Evolutionary conservation across 805 yeast species (phyloP).

Genomic region (Brettanomyces bruxellensis): DNA sequence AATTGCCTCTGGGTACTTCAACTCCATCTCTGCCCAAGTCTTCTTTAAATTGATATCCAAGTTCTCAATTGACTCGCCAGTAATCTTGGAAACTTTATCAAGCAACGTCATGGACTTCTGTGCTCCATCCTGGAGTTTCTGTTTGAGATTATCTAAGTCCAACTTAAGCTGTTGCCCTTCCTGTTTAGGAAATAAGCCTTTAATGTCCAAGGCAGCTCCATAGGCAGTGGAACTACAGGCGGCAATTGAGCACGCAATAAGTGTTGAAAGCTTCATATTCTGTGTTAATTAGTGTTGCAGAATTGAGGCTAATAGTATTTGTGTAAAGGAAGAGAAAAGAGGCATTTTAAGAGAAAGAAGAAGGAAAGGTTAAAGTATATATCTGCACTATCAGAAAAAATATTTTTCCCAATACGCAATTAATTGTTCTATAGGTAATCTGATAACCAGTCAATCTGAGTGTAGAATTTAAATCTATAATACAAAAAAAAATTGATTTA

Average conservation of each 20-base stretch:
- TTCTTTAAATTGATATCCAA: constrained; percentile 40
- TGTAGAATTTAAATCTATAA: background rate
- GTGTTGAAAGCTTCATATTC: background rate
- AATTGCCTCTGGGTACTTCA: constrained; percentile 49
- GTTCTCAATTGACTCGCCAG: constrained; percentile 41
- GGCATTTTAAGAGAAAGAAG: background rate
- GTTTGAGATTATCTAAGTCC: background rate
- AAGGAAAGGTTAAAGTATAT: background rate
- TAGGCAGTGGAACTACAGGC: background rate
- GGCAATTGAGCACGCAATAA: background rate
- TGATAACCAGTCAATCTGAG: too few relatives aligned
- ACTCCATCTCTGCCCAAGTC: constrained; percentile 57
- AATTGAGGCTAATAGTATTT: background rate
- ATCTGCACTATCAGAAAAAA: too few relatives aligned
- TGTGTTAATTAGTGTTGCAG: background rate
- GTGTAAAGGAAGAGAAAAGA: background rate
- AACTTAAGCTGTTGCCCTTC: background rate
- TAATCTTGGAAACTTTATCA: constrained; percentile 38
- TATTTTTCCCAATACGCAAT: background rate
- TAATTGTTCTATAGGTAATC: background rate
- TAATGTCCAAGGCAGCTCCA: background rate
- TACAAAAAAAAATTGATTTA: background rate
- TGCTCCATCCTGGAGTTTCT: background rate
- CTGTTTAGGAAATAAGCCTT: background rate
- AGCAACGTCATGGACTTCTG: constrained; percentile 18